Evolutionary conservation across 345 rosid genomes (phyloP).

Genomic region (Rhodomyrtus tomentosa): DNA sequence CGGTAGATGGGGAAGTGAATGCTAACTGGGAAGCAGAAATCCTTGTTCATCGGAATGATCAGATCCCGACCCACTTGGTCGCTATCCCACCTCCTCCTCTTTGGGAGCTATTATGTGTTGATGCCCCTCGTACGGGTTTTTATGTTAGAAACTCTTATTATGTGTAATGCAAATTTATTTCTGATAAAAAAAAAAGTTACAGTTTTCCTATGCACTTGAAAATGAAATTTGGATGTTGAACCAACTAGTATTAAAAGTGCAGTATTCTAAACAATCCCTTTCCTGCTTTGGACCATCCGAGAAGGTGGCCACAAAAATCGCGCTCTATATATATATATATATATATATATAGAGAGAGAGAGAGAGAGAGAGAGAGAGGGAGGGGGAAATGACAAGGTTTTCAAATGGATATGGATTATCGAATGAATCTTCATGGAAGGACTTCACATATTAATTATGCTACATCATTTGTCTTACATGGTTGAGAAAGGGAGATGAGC

Average conservation of each 20-base stretch:
- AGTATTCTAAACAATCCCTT: neutral
- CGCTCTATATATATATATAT: too few relatives aligned
- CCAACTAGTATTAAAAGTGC: neutral
- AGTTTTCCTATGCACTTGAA: neutral
- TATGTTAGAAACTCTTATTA: too few relatives aligned
- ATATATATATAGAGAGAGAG: neutral
- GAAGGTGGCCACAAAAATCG: neutral
- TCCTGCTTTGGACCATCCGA: neutral
- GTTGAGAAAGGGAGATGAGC: slow-evolving; percentile 4
- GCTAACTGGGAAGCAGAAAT: too few relatives aligned
- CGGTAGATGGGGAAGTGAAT: too few relatives aligned
- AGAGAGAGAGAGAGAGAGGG: too few relatives aligned
- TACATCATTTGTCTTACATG: neutral
- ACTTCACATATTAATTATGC: neutral
- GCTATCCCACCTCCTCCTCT: too few relatives aligned
- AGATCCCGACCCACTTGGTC: too few relatives aligned
- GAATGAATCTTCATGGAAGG: neutral
- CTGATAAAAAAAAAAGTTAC: too few relatives aligned
- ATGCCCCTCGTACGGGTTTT: too few relatives aligned
- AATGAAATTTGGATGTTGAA: neutral
- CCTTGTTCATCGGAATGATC: too few relatives aligned
- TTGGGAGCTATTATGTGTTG: too few relatives aligned
- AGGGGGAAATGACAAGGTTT: neutral
- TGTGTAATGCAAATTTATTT: too few relatives aligned
- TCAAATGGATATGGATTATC: neutral